Percentiles rank a stretch among this genome's conserved stretches.
Evolutionary conservation across 768 basidiomycete species (phyloP).

Genomic region (Hygrocybe coccinea): DNA sequence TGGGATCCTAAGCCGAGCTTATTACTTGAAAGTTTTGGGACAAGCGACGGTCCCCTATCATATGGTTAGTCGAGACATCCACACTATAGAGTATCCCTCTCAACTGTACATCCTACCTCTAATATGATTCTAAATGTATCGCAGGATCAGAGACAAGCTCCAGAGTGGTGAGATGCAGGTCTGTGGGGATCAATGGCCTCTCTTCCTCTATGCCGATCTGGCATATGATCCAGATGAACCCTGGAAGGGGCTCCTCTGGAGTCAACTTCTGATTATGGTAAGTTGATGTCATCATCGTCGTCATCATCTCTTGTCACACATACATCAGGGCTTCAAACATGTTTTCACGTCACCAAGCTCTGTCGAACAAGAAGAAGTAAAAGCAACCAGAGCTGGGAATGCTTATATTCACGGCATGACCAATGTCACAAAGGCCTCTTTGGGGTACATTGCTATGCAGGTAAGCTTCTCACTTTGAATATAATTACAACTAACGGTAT

Average conservation of each 20-base stretch:
- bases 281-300: neutral
- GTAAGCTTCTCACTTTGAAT: neutral
- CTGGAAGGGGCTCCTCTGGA: constrained; percentile 12
- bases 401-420: constrained; percentile 18
- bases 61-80: no score
- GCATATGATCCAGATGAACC: constrained; percentile 11
- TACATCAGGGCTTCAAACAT: neutral
- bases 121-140: neutral
- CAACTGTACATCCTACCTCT: neutral
- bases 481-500: neutral
- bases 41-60: no score
- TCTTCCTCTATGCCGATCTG: constrained; percentile 13
- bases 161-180: constrained; percentile 7
- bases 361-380: neutral
- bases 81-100: neutral
- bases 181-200: constrained; percentile 4
- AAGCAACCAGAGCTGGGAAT: constrained; percentile 14
- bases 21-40: no score
- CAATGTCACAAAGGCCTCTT: constrained; percentile 13
- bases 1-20: no score
- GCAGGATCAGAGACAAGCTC: constrained; percentile 11
- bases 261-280: constrained; percentile 4
- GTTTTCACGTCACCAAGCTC: neutral
- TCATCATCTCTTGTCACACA: neutral
- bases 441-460: constrained; percentile 14